Conservation (phyloP, 176 grass and related monocot genomes). For the Oryza nivara region DNA sequence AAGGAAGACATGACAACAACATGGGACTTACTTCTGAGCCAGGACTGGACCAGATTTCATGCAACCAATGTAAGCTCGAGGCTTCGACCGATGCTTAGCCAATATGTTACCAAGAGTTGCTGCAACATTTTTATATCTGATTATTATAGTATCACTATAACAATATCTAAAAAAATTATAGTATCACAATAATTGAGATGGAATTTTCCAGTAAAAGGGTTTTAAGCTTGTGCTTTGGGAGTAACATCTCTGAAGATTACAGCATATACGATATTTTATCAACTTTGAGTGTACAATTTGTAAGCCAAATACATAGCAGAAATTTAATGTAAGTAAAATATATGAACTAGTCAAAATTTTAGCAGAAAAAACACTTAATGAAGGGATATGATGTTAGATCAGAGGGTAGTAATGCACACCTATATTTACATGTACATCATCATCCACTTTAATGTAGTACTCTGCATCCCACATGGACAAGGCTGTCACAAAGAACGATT, state of each 20-base stretch:
- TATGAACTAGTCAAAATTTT: not conserved
- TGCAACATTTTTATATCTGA: conserved; percentile 30
- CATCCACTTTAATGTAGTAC: conserved; percentile 95
- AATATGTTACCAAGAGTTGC: conserved; percentile 81
- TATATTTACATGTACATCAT: conserved; percentile 99
- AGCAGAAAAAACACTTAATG: not conserved
- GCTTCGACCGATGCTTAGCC: conserved; percentile 68
- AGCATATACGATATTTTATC: not conserved
- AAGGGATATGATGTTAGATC: not conserved
- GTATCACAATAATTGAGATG: not conserved
- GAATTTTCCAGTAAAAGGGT: not conserved
- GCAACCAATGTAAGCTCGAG: conserved; percentile 83
- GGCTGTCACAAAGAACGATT: conserved; percentile 76
- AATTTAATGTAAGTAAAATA: not conserved
- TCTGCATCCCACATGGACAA: conserved; percentile 91
- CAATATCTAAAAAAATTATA: too few species aligned
- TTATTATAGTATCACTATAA: not conserved
- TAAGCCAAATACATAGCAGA: not conserved
- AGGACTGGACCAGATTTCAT: conserved; percentile 95
- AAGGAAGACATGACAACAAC: not conserved
- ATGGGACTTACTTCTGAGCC: conserved; percentile 79
- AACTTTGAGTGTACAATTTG: not conserved
- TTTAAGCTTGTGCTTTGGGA: not conserved
- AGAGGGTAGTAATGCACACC: conserved; percentile 37
- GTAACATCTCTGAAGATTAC: not conserved